phyloP scores from a whole-genome alignment of 1,139 yeast species.

The Pichia sp. region DNA sequence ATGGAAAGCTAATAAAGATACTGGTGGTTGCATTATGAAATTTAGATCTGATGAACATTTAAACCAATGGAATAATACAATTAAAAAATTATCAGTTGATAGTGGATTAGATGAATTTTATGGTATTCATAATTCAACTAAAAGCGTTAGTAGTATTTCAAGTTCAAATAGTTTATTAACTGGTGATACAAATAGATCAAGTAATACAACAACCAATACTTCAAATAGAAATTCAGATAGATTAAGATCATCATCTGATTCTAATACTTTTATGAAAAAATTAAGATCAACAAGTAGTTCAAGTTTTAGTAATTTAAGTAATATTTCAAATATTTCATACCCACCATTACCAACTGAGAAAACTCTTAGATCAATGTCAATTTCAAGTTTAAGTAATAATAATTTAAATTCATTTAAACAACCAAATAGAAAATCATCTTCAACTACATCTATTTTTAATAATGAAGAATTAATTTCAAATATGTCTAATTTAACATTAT shows the following conservation, averaged over 20 bases:
- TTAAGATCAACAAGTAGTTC: conserved; percentile 25
- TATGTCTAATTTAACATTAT: conserved; percentile 17
- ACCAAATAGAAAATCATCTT: conserved; percentile 10
- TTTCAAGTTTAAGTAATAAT: conserved; percentile 21
- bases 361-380: conserved; percentile 28
- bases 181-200: conserved; percentile 15
- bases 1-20: conserved; percentile 77
- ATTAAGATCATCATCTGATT: conserved; percentile 22
- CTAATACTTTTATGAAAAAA: conserved; percentile 21
- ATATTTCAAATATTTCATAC: conserved; percentile 16
- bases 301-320: conserved; percentile 20
- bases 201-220: conserved; percentile 9
- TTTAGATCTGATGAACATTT: conserved; percentile 67
- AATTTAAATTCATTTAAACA: conserved; percentile 18
- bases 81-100: conserved; percentile 19
- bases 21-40: conserved; percentile 65
- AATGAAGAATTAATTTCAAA: conserved; percentile 14
- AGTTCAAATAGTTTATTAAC: conserved; percentile 12
- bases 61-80: conserved; percentile 56
- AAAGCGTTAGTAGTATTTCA: conserved; percentile 11
- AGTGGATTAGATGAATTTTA: conserved; percentile 6
- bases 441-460: conserved; percentile 7
- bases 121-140: conserved; percentile 8
- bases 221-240: conserved; percentile 10
- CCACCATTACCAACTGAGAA: conserved; percentile 26